phyloP scores from a whole-genome alignment of 1,284 basidiomycete species.

The Apiotrichum mycotoxinovorans region DNA sequence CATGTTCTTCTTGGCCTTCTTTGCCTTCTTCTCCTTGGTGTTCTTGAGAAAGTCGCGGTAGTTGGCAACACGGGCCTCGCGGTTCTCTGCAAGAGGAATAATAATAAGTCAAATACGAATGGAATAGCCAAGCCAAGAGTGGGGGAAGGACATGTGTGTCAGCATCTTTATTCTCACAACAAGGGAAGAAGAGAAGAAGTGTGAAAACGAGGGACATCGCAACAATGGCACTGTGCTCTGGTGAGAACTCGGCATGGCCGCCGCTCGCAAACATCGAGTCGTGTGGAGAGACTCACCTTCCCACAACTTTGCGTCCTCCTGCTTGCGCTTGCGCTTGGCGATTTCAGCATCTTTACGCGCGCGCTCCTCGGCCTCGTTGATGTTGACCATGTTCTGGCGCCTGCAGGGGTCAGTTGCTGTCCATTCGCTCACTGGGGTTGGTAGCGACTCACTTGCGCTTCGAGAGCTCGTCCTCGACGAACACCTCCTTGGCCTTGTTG shows the following conservation, averaged over 20 bases:
- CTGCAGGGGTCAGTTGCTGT: conserved; percentile 1
- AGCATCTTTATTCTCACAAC: conserved; percentile 24
- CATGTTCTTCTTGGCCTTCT: conserved; percentile 44
- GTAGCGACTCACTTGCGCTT: conserved; percentile 47
- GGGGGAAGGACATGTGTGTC: conserved; percentile 21
- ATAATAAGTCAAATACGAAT: no score
- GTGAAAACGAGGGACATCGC: not conserved
- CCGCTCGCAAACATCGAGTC: not conserved
- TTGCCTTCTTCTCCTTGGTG: conserved; percentile 36
- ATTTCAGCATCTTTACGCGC: conserved; percentile 53
- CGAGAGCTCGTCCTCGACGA: conserved; percentile 58
- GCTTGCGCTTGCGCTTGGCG: conserved; percentile 50
- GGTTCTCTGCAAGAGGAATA: conserved; percentile 28
- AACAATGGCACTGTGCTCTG: conserved; percentile 3
- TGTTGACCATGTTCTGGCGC: conserved; percentile 51
- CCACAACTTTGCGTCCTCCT: conserved; percentile 55
- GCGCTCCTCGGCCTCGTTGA: conserved; percentile 57
- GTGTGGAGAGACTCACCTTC: conserved; percentile 47
- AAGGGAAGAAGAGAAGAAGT: not conserved
- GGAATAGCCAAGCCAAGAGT: not conserved
- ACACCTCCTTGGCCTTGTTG: conserved; percentile 53
- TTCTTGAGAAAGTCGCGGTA: conserved; percentile 43
- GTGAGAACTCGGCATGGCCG: conserved; percentile 4
- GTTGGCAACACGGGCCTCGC: conserved; percentile 42
- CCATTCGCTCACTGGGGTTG: not conserved